Evolutionary conservation across 495 filamentous ascomycete genomes (phyloP), one percentile per base, ranked within the genome.

Genomic region (Penicillium canescens): DNA sequence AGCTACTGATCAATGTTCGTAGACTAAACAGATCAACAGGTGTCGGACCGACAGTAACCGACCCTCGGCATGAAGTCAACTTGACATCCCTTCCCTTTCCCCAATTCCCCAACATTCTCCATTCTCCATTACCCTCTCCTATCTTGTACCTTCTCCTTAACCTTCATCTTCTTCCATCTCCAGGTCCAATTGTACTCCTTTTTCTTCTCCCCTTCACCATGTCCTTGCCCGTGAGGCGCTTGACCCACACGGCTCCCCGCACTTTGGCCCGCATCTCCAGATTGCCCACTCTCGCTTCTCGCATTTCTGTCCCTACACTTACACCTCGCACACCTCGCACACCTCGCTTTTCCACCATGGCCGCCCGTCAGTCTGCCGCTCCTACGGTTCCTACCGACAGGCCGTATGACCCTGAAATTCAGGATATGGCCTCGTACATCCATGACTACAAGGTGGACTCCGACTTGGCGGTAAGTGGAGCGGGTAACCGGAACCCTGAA

Each of bases 371-470:
- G 49, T 70, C 67, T 47, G 68, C 68, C 48, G 70, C 75, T 36
- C 73, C 75, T 20, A 52, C 62, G 24, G 60, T 62, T 10, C 49
- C 61, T n/a, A 57, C 55, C 50, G 69, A 71, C 55, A 75, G 82
- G 72, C 76, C 86, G 58, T 92, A 89, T 67, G 94, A 98, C 67
- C 84, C 87, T 50, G 95, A 98, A 72, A 91, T 98, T 63, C 82
- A 85, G 73, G 95, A 97, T 66, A 94, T 98, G 78, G 93, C 94
- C 20, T 82, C 78, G 70, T 98, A 97, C 71, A 87, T 97, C 64
- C 90, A 94, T 80, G 86, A 91, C 64, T 94, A 92, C 73, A 83
- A 90, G 46, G 86, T 98, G 68, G 77, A 92, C 49, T 96, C 92
- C 7, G 90, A 95, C 50, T 83, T 98, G 62, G 94, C 94, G 68